phyloP scores from a whole-genome alignment of 192 early-diverging fungal species.

The Backusella luteola region DNA sequence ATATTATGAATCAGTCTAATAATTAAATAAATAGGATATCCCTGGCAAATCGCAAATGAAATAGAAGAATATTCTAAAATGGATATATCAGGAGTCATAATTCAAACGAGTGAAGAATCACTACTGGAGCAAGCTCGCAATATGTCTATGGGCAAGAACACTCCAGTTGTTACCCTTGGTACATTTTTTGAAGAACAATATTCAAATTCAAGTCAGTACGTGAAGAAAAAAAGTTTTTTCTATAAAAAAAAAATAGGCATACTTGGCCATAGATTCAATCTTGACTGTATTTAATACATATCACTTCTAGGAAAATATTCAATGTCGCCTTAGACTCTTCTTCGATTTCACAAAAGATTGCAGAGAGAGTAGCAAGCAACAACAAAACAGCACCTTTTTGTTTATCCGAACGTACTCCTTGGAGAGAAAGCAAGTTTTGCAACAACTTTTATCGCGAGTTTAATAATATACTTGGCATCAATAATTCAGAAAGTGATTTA shows the following conservation, averaged over 20 bases:
- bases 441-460: background rate
- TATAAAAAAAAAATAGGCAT: background rate
- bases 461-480: background rate
- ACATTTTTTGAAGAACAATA: background rate
- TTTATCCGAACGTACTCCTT: background rate
- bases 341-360: background rate
- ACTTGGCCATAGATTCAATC: too few species aligned
- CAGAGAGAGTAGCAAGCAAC: background rate
- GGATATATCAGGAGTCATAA: background rate
- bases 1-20: background rate
- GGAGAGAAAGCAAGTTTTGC: background rate
- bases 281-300: background rate
- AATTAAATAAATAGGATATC: background rate
- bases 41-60: background rate
- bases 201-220: background rate
- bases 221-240: background rate
- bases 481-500: background rate
- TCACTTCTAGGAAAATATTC: background rate
- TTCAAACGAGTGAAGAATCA: background rate
- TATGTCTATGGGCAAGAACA: background rate
- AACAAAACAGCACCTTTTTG: background rate
- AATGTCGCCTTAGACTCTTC: background rate
- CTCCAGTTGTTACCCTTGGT: background rate
- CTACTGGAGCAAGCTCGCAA: background rate
- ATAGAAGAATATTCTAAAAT: background rate